Evolutionary conservation across 192 early-diverging fungal genomes (phyloP), one percentile per base, ranked within the genome.

Genomic region (Podila verticillata): DNA sequence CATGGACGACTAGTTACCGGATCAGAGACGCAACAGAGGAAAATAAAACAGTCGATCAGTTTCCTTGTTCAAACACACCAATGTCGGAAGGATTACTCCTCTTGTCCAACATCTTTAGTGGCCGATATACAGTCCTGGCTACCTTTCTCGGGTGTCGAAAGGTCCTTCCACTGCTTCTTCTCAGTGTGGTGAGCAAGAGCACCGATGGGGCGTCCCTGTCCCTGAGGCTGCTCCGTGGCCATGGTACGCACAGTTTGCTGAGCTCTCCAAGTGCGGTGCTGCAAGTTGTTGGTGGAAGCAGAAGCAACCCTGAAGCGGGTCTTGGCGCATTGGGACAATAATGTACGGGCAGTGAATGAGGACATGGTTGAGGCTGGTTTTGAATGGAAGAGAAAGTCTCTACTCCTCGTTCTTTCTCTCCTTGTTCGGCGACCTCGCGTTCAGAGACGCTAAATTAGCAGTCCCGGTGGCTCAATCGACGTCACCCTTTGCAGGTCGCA

Each of bases 141-240:
- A 84, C 85, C 83, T 70, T 88, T 88, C 60, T 88, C 81, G 7
- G 84, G 73, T 24, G 81, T 75, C 39, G 81, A 75, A 17, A 88
- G 71, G 29, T 88, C 87, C 44, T 85, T 83, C 87, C 87, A 88
- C 22, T 82, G 66, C 35, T 86, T 85, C 66, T 72, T 68, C 19
- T 74, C 72, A 8, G 77, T 72, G 36, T 56, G 65, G 7, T 80
- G 77, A 44, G 77, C 70, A 26, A 80, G 49, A 7, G 75, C 75
- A 24, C 64, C 34, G 32, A 56, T 31, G 31, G 70, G 58, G 34
- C 69, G 70, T 64, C 51, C 44, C 32, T 79, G 65, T 9, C 44
- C 48, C 35, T 61, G 56, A 24, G 61, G 70, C 39, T 72, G 77
- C 34, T 80, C 70, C 4, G 70, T 72, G 26, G 74, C 66, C 66